Conservation (phyloP, 2,329 filamentous ascomycete genomes). For the Fusarium anguioides region DNA sequence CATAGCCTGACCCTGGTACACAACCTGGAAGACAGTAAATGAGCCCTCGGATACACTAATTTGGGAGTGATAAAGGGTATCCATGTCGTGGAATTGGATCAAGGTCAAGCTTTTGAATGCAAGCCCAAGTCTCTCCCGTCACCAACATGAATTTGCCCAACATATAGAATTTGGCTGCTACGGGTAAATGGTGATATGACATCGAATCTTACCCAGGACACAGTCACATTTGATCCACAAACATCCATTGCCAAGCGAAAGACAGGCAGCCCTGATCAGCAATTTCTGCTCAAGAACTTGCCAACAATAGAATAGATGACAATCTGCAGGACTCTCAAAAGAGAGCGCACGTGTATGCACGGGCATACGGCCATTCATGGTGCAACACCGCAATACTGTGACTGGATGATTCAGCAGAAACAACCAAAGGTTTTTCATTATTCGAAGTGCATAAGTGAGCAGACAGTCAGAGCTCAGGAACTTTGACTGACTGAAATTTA, state of each 20-base stretch:
- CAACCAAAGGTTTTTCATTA: neutral
- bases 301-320: neutral
- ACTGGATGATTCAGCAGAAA: neutral
- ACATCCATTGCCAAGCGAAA: neutral
- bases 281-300: neutral
- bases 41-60: neutral
- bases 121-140: neutral
- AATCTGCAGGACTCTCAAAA: neutral
- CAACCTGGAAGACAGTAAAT: conserved; percentile 4
- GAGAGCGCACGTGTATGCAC: neutral
- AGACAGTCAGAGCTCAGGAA: neutral
- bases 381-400: neutral
- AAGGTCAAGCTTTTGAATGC: neutral
- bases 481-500: neutral
- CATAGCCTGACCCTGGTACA: conserved; percentile 15
- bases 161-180: neutral
- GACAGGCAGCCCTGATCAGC: neutral
- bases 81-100: neutral
- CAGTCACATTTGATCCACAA: neutral
- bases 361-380: neutral
- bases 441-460: neutral
- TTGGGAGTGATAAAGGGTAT: neutral
- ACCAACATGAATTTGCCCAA: neutral
- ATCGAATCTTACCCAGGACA: neutral
- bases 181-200: too few species aligned